phyloP scores from a whole-genome alignment of 2,329 filamentous ascomycete species.

The Hypoxylon sp. region DNA sequence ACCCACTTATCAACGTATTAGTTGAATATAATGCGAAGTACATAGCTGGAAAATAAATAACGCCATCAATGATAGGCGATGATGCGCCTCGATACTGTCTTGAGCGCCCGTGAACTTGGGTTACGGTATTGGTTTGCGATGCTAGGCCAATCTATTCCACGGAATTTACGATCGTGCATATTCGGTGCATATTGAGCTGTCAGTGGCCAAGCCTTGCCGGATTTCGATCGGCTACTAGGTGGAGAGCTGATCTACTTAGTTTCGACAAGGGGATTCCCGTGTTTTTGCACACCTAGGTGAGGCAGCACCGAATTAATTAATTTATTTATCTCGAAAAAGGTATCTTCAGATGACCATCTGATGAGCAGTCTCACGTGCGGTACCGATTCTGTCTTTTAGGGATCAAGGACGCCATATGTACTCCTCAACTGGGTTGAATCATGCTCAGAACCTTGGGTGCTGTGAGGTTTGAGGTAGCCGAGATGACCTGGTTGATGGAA shows the following conservation, averaged over 20 bases:
- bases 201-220: slow-evolving; percentile 31
- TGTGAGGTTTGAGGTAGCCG: background rate
- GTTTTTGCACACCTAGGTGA: slow-evolving; percentile 40
- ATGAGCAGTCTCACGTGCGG: slow-evolving; percentile 3
- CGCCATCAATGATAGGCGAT: slow-evolving; percentile 27
- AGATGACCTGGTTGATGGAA: slow-evolving; percentile 28
- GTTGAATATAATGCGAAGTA: slow-evolving; percentile 5
- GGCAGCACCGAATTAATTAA: slow-evolving; percentile 26
- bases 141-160: slow-evolving; percentile 30
- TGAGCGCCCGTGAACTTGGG: slow-evolving; percentile 39
- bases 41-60: slow-evolving; percentile 14
- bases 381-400: slow-evolving; percentile 3
- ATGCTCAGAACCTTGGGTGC: background rate
- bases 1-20: background rate
- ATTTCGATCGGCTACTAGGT: slow-evolving; percentile 32
- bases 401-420: background rate
- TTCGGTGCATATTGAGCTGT: slow-evolving; percentile 31
- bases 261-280: slow-evolving; percentile 21
- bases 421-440: background rate
- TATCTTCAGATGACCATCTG: slow-evolving; percentile 8
- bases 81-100: slow-evolving; percentile 11
- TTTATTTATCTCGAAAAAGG: slow-evolving; percentile 7
- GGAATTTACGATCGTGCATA: slow-evolving; percentile 34
- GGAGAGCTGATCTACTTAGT: slow-evolving; percentile 23
- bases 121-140: slow-evolving; percentile 37